Evolutionary conservation across 1,284 basidiomycete species (phyloP).

Genomic region (Rhizopogon hawkerae): DNA sequence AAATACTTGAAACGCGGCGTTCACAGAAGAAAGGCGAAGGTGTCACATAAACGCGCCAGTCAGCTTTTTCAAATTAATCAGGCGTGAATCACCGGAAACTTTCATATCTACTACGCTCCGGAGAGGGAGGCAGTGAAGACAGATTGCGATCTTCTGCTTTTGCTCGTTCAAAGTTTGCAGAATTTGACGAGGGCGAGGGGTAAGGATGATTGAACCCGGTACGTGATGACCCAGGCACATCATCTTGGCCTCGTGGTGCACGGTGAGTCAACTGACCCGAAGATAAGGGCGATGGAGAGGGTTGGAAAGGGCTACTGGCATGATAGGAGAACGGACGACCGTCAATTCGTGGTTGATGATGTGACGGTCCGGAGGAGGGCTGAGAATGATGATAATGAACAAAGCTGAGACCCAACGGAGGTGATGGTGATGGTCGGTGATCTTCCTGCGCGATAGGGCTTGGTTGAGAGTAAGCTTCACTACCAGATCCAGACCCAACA

Average conservation of each 20-base stretch:
- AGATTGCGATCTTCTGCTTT: slow-evolving; percentile 26
- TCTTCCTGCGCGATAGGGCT: slow-evolving; percentile 31
- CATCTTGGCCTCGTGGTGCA: slow-evolving; percentile 21
- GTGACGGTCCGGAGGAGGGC: slow-evolving; percentile 18
- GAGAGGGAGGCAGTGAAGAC: slow-evolving; percentile 16
- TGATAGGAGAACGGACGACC: slow-evolving; percentile 21
- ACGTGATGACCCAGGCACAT: slow-evolving; percentile 18
- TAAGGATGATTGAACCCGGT: slow-evolving; percentile 27
- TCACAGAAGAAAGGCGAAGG: slow-evolving; percentile 3
- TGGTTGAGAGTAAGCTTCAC: slow-evolving; percentile 45
- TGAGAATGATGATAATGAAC: slow-evolving; percentile 37
- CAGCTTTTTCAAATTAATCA: slow-evolving; percentile 11
- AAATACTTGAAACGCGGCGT: background rate
- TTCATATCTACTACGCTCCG: slow-evolving; percentile 22
- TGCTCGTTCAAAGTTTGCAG: slow-evolving; percentile 45
- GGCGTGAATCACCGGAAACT: slow-evolving; percentile 19
- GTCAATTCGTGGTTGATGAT: slow-evolving; percentile 20
- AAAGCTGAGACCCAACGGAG: slow-evolving; percentile 46
- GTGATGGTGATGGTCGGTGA: slow-evolving; percentile 53
- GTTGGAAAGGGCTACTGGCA: slow-evolving; percentile 19
- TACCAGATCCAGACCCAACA: slow-evolving; percentile 42
- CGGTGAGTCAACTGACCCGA: slow-evolving; percentile 30
- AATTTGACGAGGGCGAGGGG: slow-evolving; percentile 24
- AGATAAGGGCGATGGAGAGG: slow-evolving; percentile 39
- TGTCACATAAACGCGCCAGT: background rate